Evolutionary conservation across 768 basidiomycete genomes (phyloP).

Genomic region (Cystofilobasidium ferigula): DNA sequence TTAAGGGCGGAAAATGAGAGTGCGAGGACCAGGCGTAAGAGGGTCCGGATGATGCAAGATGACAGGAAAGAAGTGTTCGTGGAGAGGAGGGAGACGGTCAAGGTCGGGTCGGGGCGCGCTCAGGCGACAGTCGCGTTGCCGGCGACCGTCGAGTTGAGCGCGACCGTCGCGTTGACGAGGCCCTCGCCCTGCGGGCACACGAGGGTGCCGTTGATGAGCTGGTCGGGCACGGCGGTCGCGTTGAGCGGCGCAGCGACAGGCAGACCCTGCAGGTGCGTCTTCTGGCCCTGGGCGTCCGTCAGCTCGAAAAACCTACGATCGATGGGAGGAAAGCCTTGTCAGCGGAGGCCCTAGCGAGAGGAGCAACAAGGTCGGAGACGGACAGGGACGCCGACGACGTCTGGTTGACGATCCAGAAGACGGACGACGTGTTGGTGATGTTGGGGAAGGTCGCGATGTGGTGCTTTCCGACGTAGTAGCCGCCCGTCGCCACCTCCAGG

Average conservation of each 20-base stretch:
- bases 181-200: constrained; percentile 1
- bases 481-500: constrained; percentile 11
- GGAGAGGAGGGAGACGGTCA: too few relatives aligned
- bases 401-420: constrained; percentile 25
- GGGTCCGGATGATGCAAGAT: too few relatives aligned
- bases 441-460: constrained; percentile 5
- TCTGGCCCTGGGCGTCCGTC: constrained; percentile 8
- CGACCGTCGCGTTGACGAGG: not conserved
- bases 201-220: constrained; percentile 17
- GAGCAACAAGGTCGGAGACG: not conserved
- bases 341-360: not conserved
- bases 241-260: constrained; percentile 8
- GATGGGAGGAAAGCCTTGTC: not conserved
- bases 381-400: constrained; percentile 7
- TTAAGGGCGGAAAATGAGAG: too few relatives aligned
- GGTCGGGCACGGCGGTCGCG: not conserved
- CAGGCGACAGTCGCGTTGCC: constrained; percentile 3
- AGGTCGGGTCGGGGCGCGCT: too few relatives aligned
- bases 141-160: not conserved
- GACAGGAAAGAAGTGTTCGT: too few relatives aligned
- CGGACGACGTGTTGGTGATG: not conserved
- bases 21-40: too few relatives aligned
- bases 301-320: constrained; percentile 16
- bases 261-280: constrained; percentile 15
- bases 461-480: constrained; percentile 16